Base-by-base conservation (phyloP, 768 basidiomycete genomes). In the Trametes elegans region DNA sequence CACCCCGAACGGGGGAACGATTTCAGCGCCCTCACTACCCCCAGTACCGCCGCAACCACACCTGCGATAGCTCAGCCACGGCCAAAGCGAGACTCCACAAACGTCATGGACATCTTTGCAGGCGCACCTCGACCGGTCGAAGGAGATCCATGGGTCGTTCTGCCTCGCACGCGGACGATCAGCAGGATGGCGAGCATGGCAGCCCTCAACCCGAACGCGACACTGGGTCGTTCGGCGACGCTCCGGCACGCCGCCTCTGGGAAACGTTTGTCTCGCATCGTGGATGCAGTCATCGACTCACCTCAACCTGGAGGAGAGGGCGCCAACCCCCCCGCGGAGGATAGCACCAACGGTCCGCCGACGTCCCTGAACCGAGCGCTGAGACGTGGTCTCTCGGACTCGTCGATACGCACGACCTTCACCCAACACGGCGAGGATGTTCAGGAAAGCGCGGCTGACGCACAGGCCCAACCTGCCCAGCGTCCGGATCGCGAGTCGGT, bases 331-430 rank as follows among this genome's bases (percentile, higher is more conserved):
- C n/a, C n/a, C n/a, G 55, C 65, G 9, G 66, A 64, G 11, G 49
- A 58, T 2, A 26, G 14, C 13, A 23, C 24, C 26, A 36, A 26
- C 7, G 57, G 57, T 2, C 57, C 57, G 3, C 67, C 73, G 3
- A 68, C 85, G n/a, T 68, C 91, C 14, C 70, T 85, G 23, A 78
- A 87, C 43, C 83, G 84, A 19, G 83, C 85, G 16, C 74, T 94
- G 7, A 80, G 87, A 26, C 81, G 95, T 49, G 93, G 93, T 2
- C 70, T 97, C 45, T 93, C 90, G 2, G 96, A 98, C 68, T 95
- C 93, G 0, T 95, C 92, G 2, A 93, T 98, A 57, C 90, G 85
- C 58, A 88, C 91, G 4, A 91, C 91, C 0, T 96, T 90, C 71
- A 73, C 84, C 56, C 76, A 72, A 50, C 81, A 88, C 43, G 74